Conservation (phyloP, 2,329 filamentous ascomycete species). For the Talaromyces sp. region DNA sequence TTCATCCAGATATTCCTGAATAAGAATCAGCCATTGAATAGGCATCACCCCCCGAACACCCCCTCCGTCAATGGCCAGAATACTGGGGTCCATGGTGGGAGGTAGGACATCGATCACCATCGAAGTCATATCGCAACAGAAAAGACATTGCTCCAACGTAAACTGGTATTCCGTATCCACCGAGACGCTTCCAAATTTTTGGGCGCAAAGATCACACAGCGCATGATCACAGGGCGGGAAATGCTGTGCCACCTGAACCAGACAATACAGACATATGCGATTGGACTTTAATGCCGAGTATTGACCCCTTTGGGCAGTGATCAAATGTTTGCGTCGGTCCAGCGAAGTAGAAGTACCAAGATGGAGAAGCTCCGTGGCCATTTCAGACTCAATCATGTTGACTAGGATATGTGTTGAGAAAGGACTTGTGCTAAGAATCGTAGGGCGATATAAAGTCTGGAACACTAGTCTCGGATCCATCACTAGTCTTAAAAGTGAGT, state of each 20-base stretch:
- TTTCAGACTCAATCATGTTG: not conserved
- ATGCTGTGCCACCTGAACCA: slow-evolving; percentile 21
- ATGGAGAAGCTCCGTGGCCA: not conserved
- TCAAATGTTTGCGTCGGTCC: not conserved
- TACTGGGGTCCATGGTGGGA: slow-evolving; percentile 24
- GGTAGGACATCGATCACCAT: slow-evolving; percentile 24
- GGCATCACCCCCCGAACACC: slow-evolving; percentile 24
- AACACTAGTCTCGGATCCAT: slow-evolving; percentile 19
- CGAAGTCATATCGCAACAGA: slow-evolving; percentile 17
- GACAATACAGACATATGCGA: slow-evolving; percentile 23
- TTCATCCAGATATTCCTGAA: slow-evolving; percentile 20
- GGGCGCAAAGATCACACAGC: slow-evolving; percentile 23
- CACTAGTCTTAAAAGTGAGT: slow-evolving; percentile 11
- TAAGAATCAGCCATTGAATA: slow-evolving; percentile 18
- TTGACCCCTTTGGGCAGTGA: slow-evolving; percentile 16
- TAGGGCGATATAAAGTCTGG: slow-evolving; percentile 16
- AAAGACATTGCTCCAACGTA: not conserved
- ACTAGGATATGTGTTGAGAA: not conserved
- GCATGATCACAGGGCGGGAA: slow-evolving; percentile 21
- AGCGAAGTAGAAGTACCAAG: not conserved
- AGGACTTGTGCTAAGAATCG: slow-evolving; percentile 3
- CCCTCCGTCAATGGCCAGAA: slow-evolving; percentile 28
- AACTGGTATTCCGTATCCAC: not conserved
- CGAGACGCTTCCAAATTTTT: slow-evolving; percentile 20
- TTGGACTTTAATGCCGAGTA: slow-evolving; percentile 20